Percentiles rank a stretch among this genome's conserved stretches.
Evolutionary conservation across 192 early-diverging fungal genomes (phyloP).

Genomic region (Obelidium mucronatum): DNA sequence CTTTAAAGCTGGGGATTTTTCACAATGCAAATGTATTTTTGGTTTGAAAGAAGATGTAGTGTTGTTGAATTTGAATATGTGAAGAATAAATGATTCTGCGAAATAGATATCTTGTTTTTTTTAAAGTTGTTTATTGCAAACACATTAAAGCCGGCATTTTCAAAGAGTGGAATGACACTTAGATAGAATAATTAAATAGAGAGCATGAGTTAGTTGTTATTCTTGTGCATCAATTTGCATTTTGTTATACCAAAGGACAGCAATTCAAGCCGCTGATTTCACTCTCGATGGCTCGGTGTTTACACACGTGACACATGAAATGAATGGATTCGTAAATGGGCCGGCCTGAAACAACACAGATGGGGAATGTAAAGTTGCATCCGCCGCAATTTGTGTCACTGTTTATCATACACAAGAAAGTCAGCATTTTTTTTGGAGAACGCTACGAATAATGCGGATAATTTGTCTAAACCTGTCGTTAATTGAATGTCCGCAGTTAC

Average conservation of each 20-base stretch:
- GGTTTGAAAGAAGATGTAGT: slow-evolving; percentile 10
- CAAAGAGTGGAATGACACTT: background rate
- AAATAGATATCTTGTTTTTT: no score
- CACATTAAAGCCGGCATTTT: no score
- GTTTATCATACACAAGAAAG: no score
- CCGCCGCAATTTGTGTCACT: slow-evolving; percentile 54
- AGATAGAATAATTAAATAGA: background rate
- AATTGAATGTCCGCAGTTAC: slow-evolving; percentile 43
- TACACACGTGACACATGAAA: slow-evolving; percentile 71
- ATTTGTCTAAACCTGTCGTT: slow-evolving; percentile 37
- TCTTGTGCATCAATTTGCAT: no score
- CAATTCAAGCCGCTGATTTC: slow-evolving; percentile 55
- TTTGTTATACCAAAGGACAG: slow-evolving; percentile 65
- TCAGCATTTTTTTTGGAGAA: background rate
- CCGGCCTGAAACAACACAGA: slow-evolving; percentile 62
- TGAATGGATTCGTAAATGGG: slow-evolving; percentile 63
- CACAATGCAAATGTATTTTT: slow-evolving; percentile 3
- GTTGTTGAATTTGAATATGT: no score
- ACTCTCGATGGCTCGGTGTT: slow-evolving; percentile 65
- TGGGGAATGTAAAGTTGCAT: slow-evolving; percentile 63
- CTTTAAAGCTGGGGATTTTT: slow-evolving; percentile 26
- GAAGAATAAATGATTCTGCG: no score
- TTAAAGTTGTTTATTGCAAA: no score
- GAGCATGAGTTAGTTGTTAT: background rate
- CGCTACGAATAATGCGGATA: background rate